Evolutionary conservation across 495 filamentous ascomycete genomes (phyloP), one percentile per base, ranked within the genome.

Genomic region (Neurospora sp.): DNA sequence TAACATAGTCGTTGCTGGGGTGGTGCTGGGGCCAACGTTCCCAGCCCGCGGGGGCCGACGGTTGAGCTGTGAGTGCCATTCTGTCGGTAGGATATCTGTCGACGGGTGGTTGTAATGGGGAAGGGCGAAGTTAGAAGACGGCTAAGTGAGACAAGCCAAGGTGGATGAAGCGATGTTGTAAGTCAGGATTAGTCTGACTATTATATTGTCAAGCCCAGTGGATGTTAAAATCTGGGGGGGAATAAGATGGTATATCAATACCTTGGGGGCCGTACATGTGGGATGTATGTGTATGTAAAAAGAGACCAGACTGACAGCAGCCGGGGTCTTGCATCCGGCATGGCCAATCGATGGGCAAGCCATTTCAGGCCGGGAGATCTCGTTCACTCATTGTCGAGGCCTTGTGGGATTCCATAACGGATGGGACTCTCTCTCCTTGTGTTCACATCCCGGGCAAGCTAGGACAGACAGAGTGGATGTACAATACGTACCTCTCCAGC

Each of bases 11-110:
- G 20, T 70, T 41, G 70, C 68, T 76, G 18, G 73, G 72, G 22
- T 81, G 80, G 31, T 82, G 81, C 27, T 83, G 79, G 74, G 82
- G 74, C 84, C 84, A 86, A 71, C 83, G 79, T 69, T 71, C 78
- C 84, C 84, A 86, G 75, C 40, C 71, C 10, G 79, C 72, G 41
- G 77, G 75, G 14, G 78, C 75, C 35, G 79, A 73, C 70, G 78
- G 72, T 38, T 82, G 77, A 72, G 75, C 77, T 12, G 82, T 78
- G 77, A 84, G 78, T 71, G 82, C 83, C 83, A 85, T 77, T 20
- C 76, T 80, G 76, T 22, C 70, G 71, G 69, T 46, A 53, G 44
- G 66, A 69, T 71, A 59, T 68, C 72, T 68, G 20, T 70, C 38
- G 39, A 31, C 27, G 27, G 41, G 42, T 42, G 44, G 46, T 16